Evolutionary conservation across 1,284 basidiomycete species (phyloP).

Genomic region (Ustilago vetiveriae): DNA sequence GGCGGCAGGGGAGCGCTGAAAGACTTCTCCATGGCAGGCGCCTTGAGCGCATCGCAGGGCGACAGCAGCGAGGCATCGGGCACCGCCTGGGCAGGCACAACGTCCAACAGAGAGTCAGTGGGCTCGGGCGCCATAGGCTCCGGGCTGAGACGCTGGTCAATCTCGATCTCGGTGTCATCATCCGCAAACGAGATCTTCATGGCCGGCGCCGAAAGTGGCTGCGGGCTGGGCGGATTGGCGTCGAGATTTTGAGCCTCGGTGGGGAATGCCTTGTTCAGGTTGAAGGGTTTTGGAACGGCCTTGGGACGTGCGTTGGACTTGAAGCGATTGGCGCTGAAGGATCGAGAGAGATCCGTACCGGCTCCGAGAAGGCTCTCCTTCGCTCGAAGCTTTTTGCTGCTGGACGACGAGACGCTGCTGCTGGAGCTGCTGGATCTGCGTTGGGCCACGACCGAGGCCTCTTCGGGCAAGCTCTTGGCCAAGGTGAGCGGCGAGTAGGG

Average conservation of each 20-base stretch:
- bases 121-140: constrained; percentile 25
- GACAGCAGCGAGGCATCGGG: constrained; percentile 33
- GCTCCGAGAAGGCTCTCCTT: constrained; percentile 47
- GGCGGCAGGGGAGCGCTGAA: constrained; percentile 49
- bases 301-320: constrained; percentile 41
- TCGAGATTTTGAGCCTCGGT: constrained; percentile 13
- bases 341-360: constrained; percentile 35
- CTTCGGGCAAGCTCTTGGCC: constrained; percentile 37
- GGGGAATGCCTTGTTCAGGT: constrained; percentile 36
- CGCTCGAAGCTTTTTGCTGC: constrained; percentile 42
- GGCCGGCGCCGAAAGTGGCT: constrained; percentile 42
- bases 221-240: constrained; percentile 13
- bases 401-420: constrained; percentile 41
- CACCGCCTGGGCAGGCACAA: constrained; percentile 6
- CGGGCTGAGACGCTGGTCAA: constrained; percentile 32
- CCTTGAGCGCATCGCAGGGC: constrained; percentile 34
- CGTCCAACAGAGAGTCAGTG: constrained; percentile 13
- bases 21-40: constrained; percentile 65
- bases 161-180: constrained; percentile 29
- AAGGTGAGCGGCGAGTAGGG: constrained; percentile 49
- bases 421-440: constrained; percentile 42
- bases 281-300: constrained; percentile 47
- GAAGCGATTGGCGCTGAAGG: constrained; percentile 47
- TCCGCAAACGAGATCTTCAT: constrained; percentile 52
- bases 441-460: constrained; percentile 16